Conservation (phyloP, 2,329 filamentous ascomycete genomes). For the Fusarium torulosum region DNA sequence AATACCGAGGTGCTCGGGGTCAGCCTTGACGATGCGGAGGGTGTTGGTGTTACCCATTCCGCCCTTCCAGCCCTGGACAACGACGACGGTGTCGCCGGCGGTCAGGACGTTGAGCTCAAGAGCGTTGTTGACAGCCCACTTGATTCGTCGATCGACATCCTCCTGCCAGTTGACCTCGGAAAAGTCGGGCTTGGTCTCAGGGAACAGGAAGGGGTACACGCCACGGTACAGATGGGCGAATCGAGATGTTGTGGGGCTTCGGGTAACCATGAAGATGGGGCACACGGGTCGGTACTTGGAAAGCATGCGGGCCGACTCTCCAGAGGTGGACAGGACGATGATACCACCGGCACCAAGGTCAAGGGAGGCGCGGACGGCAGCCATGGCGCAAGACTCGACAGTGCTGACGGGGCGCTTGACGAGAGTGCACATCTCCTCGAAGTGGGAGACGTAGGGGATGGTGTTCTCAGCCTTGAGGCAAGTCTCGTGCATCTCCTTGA, state of each 20-base stretch:
- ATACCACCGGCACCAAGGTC: slow-evolving; percentile 98
- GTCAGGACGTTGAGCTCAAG: slow-evolving; percentile 83
- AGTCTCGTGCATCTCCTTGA: slow-evolving; percentile 98
- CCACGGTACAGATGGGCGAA: slow-evolving; percentile 97
- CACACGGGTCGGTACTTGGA: slow-evolving; percentile 99
- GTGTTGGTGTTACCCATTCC: slow-evolving; percentile 95
- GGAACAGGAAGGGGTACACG: slow-evolving; percentile 97
- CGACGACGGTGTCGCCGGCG: slow-evolving; percentile 80
- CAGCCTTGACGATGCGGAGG: slow-evolving; percentile 72
- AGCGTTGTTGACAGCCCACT: slow-evolving; percentile 93
- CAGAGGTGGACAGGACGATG: slow-evolving; percentile 94
- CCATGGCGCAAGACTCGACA: slow-evolving; percentile 95
- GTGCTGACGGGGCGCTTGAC: slow-evolving; percentile 86
- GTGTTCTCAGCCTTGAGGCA: slow-evolving; percentile 97
- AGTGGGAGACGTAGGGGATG: slow-evolving; percentile 96
- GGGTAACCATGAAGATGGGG: slow-evolving; percentile 99
- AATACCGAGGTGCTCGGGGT: slow-evolving; percentile 69
- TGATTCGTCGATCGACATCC: slow-evolving; percentile 96
- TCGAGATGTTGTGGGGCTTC: slow-evolving; percentile 84
- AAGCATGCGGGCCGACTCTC: slow-evolving; percentile 91
- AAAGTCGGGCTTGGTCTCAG: slow-evolving; percentile 95
- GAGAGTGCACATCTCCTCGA: slow-evolving; percentile 91
- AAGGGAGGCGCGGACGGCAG: slow-evolving; percentile 92
- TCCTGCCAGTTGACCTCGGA: slow-evolving; percentile 95
- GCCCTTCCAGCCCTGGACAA: slow-evolving; percentile 91